Base-by-base conservation (phyloP, 441 rosid genomes). In the Dalechampia spathulata region DNA sequence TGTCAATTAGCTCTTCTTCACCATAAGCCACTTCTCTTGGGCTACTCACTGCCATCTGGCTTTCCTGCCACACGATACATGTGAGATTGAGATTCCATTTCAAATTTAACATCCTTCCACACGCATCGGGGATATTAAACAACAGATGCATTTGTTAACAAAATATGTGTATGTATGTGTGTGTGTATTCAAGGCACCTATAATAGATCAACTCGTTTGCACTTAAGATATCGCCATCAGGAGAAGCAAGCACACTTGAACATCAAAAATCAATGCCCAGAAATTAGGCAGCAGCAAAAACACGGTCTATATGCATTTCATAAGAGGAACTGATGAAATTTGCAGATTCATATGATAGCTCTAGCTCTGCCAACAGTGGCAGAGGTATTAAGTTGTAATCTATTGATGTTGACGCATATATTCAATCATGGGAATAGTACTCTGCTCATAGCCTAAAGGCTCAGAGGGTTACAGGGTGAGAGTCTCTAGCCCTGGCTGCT, bases 51-150 rank as follows among this genome's bases (percentile, higher is more conserved):
- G 17, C 39, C 58, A 61, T 44, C 2, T 52, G 38, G 22, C 9
- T 41, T 44, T 37, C 58, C 65, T 61, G 65, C 40, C 36, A 30
- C 14, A 17, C 17, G 13, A 43, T 34, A 34, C n/a, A 34, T 0
- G 16, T 3, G 36, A 14, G 28, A 13, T n/a, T n/a, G n/a, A n/a
- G n/a, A n/a, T n/a, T n/a, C n/a, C n/a, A n/a, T n/a, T n/a, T n/a
- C n/a, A n/a, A n/a, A n/a, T n/a, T n/a, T n/a, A n/a, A n/a, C n/a
- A n/a, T n/a, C 11, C n/a, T 20, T 23, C 13, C 7, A 12, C 58
- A 5, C 19, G 25, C 25, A 16, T 14, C 37, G 16, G 6, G 34
- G 0, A 6, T 21, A n/a, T n/a, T n/a, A n/a, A n/a, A 21, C 23
- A 40, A 37, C 14, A 39, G 26, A n/a, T 16, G 4, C 36, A 53